Evolutionary conservation across 768 basidiomycete genomes (phyloP), one percentile per base, ranked within the genome.

Genomic region (Dentipellis fragilis): DNA sequence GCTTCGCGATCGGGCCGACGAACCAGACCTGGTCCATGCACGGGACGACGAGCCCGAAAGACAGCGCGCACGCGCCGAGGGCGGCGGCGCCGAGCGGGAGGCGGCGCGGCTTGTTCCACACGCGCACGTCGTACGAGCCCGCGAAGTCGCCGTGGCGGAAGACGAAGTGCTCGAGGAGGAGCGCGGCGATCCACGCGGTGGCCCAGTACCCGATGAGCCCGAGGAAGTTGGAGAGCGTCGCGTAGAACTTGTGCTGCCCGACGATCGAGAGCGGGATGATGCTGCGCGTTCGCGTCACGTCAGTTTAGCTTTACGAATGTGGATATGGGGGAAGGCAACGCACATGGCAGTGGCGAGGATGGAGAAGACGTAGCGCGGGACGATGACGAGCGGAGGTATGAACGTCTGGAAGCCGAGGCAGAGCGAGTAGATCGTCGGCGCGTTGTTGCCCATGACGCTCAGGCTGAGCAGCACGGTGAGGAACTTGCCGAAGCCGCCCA

Each of bases 381-480:
- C 74, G 56, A 65, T 69, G 10, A 75, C 71, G 36, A 83, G 72
- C 42, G 71, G 73, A 0, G 88, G 87, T 4, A 86, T 66, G 62
- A 84, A 75, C 1, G 85, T 75, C 64, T 92, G 89, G 59, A 89
- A 72, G 64, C 81, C 84, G 56, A 92, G 75, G 59, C 83, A 80
- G 56, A 86, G 79, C 46, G 85, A 89, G 68, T 96, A 96, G 58
- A 92, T 83, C 6, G 88, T 86, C 2, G 84, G 80, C 1, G 89
- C 87, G 47, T 89, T 85, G 69, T 93, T 93, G 2, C 80, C 87
- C 1, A 83, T 81, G 11, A 90, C 81, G 56, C 83, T 84, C 34
- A 93, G 69, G n/a, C 84, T 81, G 59, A 92, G 74, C 54, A 93
- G 65, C 23, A 87, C 85, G 0, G 84, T 73, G 47, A 89, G 71